Percentiles rank a stretch among this genome's conserved stretches.
These are phyloP conservation scores for Schizophyllum amplum DNA, from an alignment of 1,284 basidiomycete genomes.

Conservation along the genomic window DNA sequence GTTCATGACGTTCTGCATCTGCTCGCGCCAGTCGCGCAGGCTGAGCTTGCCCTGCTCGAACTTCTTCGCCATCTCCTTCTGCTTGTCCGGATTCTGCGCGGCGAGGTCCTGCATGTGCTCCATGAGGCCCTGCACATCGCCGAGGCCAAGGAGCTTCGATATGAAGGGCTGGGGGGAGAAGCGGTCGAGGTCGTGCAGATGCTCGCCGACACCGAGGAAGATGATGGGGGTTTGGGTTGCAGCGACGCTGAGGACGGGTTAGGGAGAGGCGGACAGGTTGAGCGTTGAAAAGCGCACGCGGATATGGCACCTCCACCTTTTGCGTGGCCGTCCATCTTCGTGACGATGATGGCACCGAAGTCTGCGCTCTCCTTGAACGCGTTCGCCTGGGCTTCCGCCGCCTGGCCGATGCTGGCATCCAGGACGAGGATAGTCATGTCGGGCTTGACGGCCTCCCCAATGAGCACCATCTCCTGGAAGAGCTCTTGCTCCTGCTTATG, in stretches of 20 bases:
- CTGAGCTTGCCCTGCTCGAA: constrained; percentile 95
- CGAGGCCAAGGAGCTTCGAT: constrained; percentile 91
- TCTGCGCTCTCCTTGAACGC: constrained; percentile 98
- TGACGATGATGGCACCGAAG: constrained; percentile 98
- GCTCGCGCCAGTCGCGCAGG: constrained; percentile 96
- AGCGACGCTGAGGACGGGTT: constrained; percentile 69
- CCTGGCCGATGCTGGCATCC: constrained; percentile 92
- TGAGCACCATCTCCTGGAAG: constrained; percentile 98
- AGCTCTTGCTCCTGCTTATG: constrained; percentile 97
- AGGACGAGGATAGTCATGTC: constrained; percentile 88
- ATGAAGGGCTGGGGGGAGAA: constrained; percentile 98
- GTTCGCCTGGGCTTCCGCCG: constrained; percentile 90
- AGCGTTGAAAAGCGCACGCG: constrained; percentile 56
- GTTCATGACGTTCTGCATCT: constrained; percentile 95
- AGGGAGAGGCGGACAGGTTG: constrained; percentile 8
- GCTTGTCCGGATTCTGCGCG: constrained; percentile 88
- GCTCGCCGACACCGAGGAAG: constrained; percentile 97
- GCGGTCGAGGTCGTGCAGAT: constrained; percentile 90
- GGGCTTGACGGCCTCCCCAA: constrained; percentile 87
- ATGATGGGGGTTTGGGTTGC: constrained; percentile 98
- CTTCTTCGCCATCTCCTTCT: constrained; percentile 98
- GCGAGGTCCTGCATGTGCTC: constrained; percentile 97
- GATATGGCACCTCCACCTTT: constrained; percentile 99
- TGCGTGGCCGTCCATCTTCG: constrained; percentile 99
- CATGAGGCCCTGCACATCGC: constrained; percentile 94